phyloP scores from a whole-genome alignment of 2,329 filamentous ascomycete species.

The Alternaria ethzedia region DNA sequence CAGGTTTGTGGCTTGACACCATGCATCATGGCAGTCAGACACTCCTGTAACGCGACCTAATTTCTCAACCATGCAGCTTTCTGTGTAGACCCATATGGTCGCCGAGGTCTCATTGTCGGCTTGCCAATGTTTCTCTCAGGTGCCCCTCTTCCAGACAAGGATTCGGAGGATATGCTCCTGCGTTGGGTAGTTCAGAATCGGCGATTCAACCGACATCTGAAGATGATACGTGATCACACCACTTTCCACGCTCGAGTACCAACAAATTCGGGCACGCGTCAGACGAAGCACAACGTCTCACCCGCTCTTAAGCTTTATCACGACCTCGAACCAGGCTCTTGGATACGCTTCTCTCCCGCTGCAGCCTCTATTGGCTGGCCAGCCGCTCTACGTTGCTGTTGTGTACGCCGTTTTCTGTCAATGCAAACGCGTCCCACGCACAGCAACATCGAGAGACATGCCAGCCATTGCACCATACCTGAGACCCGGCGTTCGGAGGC shows the following conservation, averaged over 20 bases:
- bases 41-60: conserved; percentile 25
- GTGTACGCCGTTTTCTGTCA: conserved; percentile 50
- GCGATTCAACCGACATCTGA: neutral
- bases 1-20: conserved; percentile 19
- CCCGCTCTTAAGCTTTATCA: conserved; percentile 10
- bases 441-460: conserved; percentile 21
- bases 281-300: conserved; percentile 24
- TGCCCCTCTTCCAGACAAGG: conserved; percentile 1
- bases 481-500: conserved; percentile 27
- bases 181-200: neutral
- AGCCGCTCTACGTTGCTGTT: conserved; percentile 22
- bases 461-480: conserved; percentile 17
- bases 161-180: conserved; percentile 1
- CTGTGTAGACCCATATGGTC: conserved; percentile 15
- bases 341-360: conserved; percentile 18
- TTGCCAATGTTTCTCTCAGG: conserved; percentile 9
- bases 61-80: conserved; percentile 16
- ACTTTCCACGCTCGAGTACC: neutral
- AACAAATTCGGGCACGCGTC: conserved; percentile 11
- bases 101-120: conserved; percentile 16
- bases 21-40: conserved; percentile 32
- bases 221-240: conserved; percentile 1
- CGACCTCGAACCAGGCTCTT: conserved; percentile 34
- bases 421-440: conserved; percentile 23
- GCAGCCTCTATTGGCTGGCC: conserved; percentile 22